A percentile compares a stretch with the other conserved stretches of the same genome.
phyloP scores from a whole-genome alignment of 2,329 filamentous ascomycete species.

The Colletotrichum chrysophilum region DNA sequence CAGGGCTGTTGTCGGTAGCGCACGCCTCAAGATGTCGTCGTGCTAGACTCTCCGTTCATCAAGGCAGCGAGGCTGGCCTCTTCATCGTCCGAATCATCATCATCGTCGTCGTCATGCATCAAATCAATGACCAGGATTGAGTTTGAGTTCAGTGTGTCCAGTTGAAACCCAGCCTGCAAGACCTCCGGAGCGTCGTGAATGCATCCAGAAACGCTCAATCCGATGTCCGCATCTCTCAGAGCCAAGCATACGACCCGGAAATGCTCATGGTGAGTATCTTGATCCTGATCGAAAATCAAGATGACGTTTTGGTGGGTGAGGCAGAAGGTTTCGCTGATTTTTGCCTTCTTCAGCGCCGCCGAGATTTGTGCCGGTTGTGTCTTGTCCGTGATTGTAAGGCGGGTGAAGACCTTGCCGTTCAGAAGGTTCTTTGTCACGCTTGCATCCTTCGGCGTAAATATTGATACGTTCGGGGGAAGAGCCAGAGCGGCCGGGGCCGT shows the following conservation, averaged over 20 bases:
- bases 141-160: constrained; percentile 24
- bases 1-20: background rate
- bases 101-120: constrained; percentile 22
- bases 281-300: constrained; percentile 20
- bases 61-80: constrained; percentile 10
- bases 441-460: constrained; percentile 22
- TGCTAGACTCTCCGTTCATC: constrained; percentile 6
- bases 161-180: constrained; percentile 26
- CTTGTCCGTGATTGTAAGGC: constrained; percentile 22
- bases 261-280: constrained; percentile 26
- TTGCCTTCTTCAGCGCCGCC: background rate
- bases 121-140: constrained; percentile 26
- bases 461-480: constrained; percentile 25
- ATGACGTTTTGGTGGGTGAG: constrained; percentile 21
- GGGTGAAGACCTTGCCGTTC: constrained; percentile 21
- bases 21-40: background rate
- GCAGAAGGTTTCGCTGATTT: constrained; percentile 19
- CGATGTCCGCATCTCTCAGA: constrained; percentile 25
- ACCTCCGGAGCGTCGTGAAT: constrained; percentile 21
- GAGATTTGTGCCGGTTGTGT: constrained; percentile 19
- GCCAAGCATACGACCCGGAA: constrained; percentile 26
- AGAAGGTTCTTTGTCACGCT: constrained; percentile 17
- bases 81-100: constrained; percentile 22
- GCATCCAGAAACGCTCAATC: constrained; percentile 26
- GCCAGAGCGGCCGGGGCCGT: background rate